phyloP scores from a whole-genome alignment of 1,139 yeast species.

The Wickerhamomyces sp. region DNA sequence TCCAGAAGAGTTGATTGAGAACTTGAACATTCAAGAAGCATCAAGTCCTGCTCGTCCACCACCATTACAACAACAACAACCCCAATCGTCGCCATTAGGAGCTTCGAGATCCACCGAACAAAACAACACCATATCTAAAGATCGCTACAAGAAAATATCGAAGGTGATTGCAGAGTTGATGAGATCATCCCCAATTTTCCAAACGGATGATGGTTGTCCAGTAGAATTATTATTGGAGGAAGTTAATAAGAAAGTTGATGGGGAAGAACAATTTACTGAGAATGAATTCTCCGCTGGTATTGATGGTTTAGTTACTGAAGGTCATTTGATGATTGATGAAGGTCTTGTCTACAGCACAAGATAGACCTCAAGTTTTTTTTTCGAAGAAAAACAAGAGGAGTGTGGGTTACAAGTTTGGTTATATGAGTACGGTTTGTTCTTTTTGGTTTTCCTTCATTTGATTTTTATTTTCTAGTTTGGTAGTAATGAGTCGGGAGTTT shows the following conservation, averaged over 20 bases:
- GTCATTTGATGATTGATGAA: conserved; percentile 56
- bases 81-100: conserved; percentile 21
- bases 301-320: conserved; percentile 46
- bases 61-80: conserved; percentile 22
- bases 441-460: too few species aligned
- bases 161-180: conserved; percentile 42
- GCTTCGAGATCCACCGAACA: conserved; percentile 14
- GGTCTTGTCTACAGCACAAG: conserved; percentile 47
- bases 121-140: conserved; percentile 37
- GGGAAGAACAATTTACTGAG: conserved; percentile 53
- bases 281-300: conserved; percentile 54
- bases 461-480: too few species aligned
- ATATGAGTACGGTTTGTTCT: too few species aligned
- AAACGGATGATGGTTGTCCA: conserved; percentile 41
- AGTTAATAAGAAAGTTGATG: conserved; percentile 49
- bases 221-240: conserved; percentile 38
- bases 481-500: too few species aligned
- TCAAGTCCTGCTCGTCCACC: background rate
- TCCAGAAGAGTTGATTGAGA: conserved; percentile 23
- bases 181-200: conserved; percentile 40
- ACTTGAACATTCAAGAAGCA: conserved; percentile 7
- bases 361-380: background rate
- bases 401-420: too few species aligned
- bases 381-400: too few species aligned
- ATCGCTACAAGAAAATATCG: conserved; percentile 42